These are phyloP conservation scores for Corymbia maculata DNA, from an alignment of 345 rosid species.

Conservation along the genomic window DNA sequence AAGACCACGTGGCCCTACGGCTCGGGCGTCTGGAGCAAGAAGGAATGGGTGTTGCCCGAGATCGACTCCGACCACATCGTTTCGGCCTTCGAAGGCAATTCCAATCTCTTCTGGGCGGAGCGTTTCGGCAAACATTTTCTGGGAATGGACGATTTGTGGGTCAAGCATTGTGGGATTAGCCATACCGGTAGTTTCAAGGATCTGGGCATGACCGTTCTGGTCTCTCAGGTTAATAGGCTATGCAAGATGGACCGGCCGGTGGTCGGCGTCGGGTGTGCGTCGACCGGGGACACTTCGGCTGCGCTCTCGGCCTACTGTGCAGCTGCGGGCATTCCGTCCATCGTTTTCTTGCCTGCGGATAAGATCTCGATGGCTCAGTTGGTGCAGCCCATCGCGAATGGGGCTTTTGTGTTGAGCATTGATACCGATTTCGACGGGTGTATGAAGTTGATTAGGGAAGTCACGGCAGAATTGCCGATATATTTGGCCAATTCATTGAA, in stretches of 20 bases:
- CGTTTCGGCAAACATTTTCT: constrained; percentile 62
- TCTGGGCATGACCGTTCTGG: constrained; percentile 90
- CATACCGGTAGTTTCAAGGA: constrained; percentile 95
- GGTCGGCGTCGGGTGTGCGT: constrained; percentile 89
- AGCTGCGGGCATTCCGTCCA: constrained; percentile 81
- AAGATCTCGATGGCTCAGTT: constrained; percentile 93
- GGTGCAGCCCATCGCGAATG: constrained; percentile 89
- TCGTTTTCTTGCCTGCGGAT: constrained; percentile 75
- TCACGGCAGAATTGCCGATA: constrained; percentile 72
- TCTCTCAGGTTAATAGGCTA: constrained; percentile 81
- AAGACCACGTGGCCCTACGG: constrained; percentile 84
- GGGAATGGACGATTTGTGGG: constrained; percentile 88
- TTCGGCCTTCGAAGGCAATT: constrained; percentile 87
- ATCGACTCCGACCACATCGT: constrained; percentile 76
- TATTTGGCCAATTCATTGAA: constrained; percentile 83
- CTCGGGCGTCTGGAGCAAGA: constrained; percentile 90
- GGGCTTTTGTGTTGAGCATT: constrained; percentile 83
- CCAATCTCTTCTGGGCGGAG: constrained; percentile 93
- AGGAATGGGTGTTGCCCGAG: constrained; percentile 89
- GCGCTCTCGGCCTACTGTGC: constrained; percentile 88
- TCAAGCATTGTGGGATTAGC: constrained; percentile 88
- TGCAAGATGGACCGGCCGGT: constrained; percentile 63
- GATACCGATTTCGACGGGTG: constrained; percentile 94
- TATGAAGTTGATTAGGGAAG: constrained; percentile 77
- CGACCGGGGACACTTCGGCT: constrained; percentile 91